Conservation (phyloP, 2,329 filamentous ascomycete genomes). For the Ophiobolus disseminans region DNA sequence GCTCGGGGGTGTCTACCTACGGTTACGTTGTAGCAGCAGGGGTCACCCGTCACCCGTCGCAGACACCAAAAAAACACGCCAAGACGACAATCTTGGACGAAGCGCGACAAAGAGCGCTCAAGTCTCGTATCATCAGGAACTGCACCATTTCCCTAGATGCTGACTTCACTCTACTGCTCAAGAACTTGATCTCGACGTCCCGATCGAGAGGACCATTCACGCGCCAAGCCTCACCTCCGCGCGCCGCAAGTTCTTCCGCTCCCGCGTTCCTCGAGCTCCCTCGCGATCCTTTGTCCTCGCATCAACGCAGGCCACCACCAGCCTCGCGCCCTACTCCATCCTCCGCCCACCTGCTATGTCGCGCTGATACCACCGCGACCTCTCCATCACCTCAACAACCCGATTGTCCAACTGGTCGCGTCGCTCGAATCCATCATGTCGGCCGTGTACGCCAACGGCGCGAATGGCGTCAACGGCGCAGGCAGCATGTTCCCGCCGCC, state of each 20-base stretch:
- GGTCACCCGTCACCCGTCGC: conserved; percentile 21
- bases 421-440: conserved; percentile 54
- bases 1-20: conserved; percentile 35
- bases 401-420: conserved; percentile 14
- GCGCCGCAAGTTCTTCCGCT: conserved; percentile 22
- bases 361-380: conserved; percentile 19
- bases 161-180: too few species aligned
- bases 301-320: conserved; percentile 24
- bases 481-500: conserved; percentile 45
- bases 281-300: conserved; percentile 22
- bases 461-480: conserved; percentile 61
- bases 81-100: conserved; percentile 1
- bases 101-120: neutral
- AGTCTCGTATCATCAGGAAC: too few species aligned
- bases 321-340: conserved; percentile 20
- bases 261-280: conserved; percentile 19
- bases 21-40: conserved; percentile 23
- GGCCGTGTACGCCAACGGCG: conserved; percentile 54
- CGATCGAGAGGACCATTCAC: neutral
- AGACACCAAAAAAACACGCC: too few species aligned
- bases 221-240: conserved; percentile 23
- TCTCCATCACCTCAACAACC: neutral
- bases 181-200: too few species aligned
- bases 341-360: conserved; percentile 25
- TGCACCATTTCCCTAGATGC: too few species aligned